Base-by-base conservation (phyloP, 2,329 filamentous ascomycete genomes). In the Sporothrix protearum region DNA sequence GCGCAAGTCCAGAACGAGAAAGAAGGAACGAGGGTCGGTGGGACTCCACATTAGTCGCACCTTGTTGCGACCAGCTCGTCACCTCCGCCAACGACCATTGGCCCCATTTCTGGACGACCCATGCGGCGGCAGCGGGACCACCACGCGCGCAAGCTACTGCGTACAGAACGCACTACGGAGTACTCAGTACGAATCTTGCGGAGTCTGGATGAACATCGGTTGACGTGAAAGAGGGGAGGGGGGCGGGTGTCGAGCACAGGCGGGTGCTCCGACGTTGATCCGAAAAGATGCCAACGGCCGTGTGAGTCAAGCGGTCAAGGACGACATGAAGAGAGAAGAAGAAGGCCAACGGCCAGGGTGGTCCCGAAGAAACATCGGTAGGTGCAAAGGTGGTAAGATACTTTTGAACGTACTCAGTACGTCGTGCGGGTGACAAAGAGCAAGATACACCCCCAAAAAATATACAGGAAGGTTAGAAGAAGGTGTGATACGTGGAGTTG, bases 261-360 rank as follows among this genome's bases (percentile, higher is more conserved):
- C 45, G 64, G 64, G 39, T 68, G 66, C 49, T 42, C 66, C 66
- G 66, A 57, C 57, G 47, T n/a, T n/a, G 33, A 68, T 68, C 66
- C 66, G 66, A 68, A 55, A 19, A 39, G 3, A 7, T 19, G 66
- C 22, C 30, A n/a, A 9, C 16, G 22, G 64, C 66, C 47, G 66
- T 33, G n/a, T 68, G 66, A 68, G 33, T 68, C 66, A 49, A 67
- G 45, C 64, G 64, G 64, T 45, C 64, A 36, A 14, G 45, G 19
- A 10, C 12, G 28, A 33, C 53, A 36, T 51, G 28, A 67, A 51
- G n/a, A n/a, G n/a, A n/a, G n/a, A n/a, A n/a, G n/a, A n/a, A 68
- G 36, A 55, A 36, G 36, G 36, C 22, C 36, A 45, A 16, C 8
- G 22, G 59, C 36, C 9, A 64, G 25, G 36, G 28, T 45, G 22